Conservation (phyloP, 1,139 yeast genomes). For the Hyphopichia wangnamkhiaoensis region DNA sequence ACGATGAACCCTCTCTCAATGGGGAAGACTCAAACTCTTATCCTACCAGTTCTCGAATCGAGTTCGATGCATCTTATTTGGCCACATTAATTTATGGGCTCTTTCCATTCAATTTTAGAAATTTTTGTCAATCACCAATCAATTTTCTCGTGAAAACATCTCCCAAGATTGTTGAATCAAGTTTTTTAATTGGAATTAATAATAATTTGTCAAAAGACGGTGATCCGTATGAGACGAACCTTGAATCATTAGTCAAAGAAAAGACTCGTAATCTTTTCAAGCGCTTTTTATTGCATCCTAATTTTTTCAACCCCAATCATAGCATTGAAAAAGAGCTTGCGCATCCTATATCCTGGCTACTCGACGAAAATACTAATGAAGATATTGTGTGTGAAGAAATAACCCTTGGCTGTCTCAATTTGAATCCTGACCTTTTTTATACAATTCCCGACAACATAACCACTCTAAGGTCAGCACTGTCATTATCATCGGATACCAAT, state of each 20-base stretch:
- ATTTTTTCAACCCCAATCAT: conserved; percentile 31
- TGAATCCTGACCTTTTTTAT: conserved; percentile 25
- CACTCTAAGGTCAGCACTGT: background rate
- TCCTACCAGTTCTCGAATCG: conserved; percentile 11
- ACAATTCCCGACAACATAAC: conserved; percentile 13
- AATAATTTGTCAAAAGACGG: conserved; percentile 5
- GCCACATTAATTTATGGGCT: conserved; percentile 57
- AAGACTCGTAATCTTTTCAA: conserved; percentile 14
- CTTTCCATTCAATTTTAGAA: conserved; percentile 54
- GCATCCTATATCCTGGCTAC: conserved; percentile 39
- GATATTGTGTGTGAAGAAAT: conserved; percentile 34
- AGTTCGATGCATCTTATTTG: conserved; percentile 23
- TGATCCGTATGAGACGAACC: conserved; percentile 10
- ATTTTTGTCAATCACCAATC: conserved; percentile 45
- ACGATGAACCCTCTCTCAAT: background rate
- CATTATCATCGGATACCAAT: background rate
- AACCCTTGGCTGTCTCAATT: conserved; percentile 31
- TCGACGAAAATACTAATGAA: conserved; percentile 17
- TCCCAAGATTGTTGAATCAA: conserved; percentile 12
- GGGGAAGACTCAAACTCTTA: background rate
- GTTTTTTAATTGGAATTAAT: conserved; percentile 8
- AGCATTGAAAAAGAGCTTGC: conserved; percentile 42
- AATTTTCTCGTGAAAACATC: conserved; percentile 15
- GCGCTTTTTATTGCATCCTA: conserved; percentile 50
- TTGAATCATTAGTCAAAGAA: conserved; percentile 7